phyloP scores from a whole-genome alignment of 2,329 filamentous ascomycete species.

The Curvularia sp. region DNA sequence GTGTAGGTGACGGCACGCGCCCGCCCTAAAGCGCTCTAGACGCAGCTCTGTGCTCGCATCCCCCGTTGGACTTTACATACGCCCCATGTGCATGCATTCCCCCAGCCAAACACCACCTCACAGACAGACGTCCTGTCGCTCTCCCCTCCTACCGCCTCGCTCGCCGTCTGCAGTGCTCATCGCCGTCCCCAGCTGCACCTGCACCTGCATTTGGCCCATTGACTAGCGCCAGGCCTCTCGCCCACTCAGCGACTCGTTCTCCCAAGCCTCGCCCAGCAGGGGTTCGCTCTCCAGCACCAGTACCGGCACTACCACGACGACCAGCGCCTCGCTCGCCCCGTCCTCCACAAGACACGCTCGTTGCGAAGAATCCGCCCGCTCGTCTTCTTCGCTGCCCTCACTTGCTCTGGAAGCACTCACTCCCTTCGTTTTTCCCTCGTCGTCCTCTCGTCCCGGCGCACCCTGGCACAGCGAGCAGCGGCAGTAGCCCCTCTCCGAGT shows the following conservation, averaged over 20 bases:
- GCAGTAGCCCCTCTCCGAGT: conserved; percentile 23
- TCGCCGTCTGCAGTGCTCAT: conserved; percentile 9
- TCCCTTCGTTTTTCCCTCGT: background rate
- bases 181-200: background rate
- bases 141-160: conserved; percentile 11
- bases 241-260: conserved; percentile 26
- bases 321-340: conserved; percentile 13
- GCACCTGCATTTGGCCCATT: conserved; percentile 11
- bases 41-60: conserved; percentile 25
- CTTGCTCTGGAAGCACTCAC: conserved; percentile 15
- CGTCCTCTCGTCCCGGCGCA: background rate
- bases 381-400: conserved; percentile 2
- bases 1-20: conserved; percentile 16
- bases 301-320: background rate
- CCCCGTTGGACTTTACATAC: conserved; percentile 23
- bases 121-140: conserved; percentile 2
- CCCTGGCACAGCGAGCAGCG: conserved; percentile 6
- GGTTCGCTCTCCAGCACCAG: conserved; percentile 21
- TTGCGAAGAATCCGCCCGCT: background rate
- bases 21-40: conserved; percentile 22
- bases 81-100: conserved; percentile 12
- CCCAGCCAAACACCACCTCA: conserved; percentile 11
- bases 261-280: conserved; percentile 28
- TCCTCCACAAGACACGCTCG: conserved; percentile 21
- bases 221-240: conserved; percentile 14